Evolutionary conservation across 2,329 filamentous ascomycete species (phyloP).

Genomic region (Beauveria medogensis): DNA sequence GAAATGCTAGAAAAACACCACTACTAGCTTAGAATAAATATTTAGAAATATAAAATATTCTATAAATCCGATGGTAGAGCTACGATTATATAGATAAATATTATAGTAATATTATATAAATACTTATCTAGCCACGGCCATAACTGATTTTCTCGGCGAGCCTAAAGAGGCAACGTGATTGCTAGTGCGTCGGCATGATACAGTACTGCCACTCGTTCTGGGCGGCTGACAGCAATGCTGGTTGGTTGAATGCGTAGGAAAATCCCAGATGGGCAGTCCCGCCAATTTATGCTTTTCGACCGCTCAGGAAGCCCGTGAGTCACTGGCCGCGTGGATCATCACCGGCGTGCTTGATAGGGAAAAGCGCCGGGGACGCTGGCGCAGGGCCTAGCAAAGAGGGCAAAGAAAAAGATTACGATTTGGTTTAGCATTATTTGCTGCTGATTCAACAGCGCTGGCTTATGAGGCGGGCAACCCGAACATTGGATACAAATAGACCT

Average conservation of each 20-base stretch:
- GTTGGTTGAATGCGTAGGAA: not conserved
- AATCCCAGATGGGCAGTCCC: not conserved
- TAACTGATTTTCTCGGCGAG: not conserved
- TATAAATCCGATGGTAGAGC: too few species aligned
- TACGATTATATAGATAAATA: too few species aligned
- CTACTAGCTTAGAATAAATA: too few species aligned
- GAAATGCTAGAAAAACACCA: too few species aligned
- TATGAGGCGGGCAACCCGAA: not conserved
- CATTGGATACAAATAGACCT: not conserved
- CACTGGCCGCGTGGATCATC: conserved; percentile 2
- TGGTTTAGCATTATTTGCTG: not conserved
- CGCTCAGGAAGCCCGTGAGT: not conserved
- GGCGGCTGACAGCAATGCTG: not conserved
- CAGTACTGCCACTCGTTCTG: not conserved
- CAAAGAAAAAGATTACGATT: not conserved
- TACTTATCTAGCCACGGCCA: too few species aligned
- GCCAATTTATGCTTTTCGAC: conserved; percentile 12
- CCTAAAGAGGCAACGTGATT: not conserved
- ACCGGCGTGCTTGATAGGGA: conserved; percentile 5
- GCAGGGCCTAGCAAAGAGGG: not conserved
- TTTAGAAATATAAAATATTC: too few species aligned
- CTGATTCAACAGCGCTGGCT: too few species aligned
- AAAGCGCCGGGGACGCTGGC: not conserved
- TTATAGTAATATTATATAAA: too few species aligned
- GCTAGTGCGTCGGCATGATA: not conserved